Base-by-base conservation (phyloP, 164 flowering plant species). In the Vitis riparia region DNA sequence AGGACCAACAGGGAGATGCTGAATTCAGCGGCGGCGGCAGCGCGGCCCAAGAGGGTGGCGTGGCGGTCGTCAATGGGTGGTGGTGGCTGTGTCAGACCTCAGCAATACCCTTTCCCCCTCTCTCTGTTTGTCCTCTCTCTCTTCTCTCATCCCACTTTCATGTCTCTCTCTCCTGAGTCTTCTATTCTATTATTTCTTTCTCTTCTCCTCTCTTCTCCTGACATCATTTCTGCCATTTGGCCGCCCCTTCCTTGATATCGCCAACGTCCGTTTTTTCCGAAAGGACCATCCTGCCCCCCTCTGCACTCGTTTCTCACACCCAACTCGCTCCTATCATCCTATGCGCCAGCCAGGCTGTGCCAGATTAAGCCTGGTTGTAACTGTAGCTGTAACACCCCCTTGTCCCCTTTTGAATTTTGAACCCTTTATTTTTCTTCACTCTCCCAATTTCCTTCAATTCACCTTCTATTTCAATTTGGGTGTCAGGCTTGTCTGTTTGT, bases 21-120 rank as follows among this genome's bases (percentile, higher is more conserved):
- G 57, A n/a, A 11, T 51, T 51, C 27, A 32, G 50, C 15, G 63
- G 64, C 67, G 72, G 73, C 72, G 67, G 71, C 55, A n/a, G 53
- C 13, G 23, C 52, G 67, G 32, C 59, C n/a, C 37, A 12, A 6
- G 71, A 66, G 30, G 71, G 68, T 59, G 69, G 77, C 68, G 73
- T 61, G 63, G 77, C 62, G 67, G 73, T 71, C 37, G 73, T 66
- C 65, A 57, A 52, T 65, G 72, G 75, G 65, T 76, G 58, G 79
- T 66, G 72, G 79, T 66, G 72, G 67, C 53, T 55, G 47, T 71
- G 76, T 71, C 76, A 65, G 67, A 62, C 55, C 50, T 75, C 44
- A 52, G 66, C 75, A 53, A 12, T 47, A 11, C 61, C 17, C 27
- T 65, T 13, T 49, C 62, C 62, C 27, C 52, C 68, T 58, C 59